phyloP scores from a whole-genome alignment of 768 basidiomycete genomes.

The Kwoniella dejecticola region DNA sequence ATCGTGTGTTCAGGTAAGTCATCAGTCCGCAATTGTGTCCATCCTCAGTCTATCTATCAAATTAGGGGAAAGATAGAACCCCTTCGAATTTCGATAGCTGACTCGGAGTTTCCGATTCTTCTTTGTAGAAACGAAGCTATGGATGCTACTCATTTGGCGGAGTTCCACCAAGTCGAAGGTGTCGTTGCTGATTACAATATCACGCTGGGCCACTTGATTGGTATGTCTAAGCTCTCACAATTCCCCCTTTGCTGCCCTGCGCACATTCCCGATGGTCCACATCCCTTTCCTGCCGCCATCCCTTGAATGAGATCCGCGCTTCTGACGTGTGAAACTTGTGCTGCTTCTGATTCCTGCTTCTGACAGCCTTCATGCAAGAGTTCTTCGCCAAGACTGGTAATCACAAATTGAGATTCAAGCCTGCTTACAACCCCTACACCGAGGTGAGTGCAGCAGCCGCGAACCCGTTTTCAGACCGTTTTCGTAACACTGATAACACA shows the following conservation, averaged over 20 bases:
- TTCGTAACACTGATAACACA: too few relatives aligned
- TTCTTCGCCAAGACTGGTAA: constrained; percentile 99
- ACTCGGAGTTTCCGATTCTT: too few relatives aligned
- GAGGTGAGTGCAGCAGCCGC: constrained; percentile 65
- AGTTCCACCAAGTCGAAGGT: constrained; percentile 99
- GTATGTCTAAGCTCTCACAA: constrained; percentile 63
- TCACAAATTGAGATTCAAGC: constrained; percentile 91
- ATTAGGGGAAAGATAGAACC: too few relatives aligned
- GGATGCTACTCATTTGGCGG: constrained; percentile 97
- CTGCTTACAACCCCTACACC: constrained; percentile 97
- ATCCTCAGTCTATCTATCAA: too few relatives aligned
- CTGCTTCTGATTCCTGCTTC: too few relatives aligned
- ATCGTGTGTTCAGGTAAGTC: constrained; percentile 77
- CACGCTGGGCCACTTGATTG: constrained; percentile 92
- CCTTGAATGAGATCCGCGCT: background rate
- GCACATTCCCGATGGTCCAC: too few relatives aligned
- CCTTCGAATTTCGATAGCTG: background rate
- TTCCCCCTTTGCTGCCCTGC: background rate
- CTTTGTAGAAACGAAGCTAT: constrained; percentile 83
- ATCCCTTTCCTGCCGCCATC: background rate
- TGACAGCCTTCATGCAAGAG: constrained; percentile 92
- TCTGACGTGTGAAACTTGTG: background rate
- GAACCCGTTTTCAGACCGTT: too few relatives aligned
- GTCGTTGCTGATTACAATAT: constrained; percentile 92
- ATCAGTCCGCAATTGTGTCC: too few relatives aligned